A percentile compares a stretch with the other conserved stretches of the same genome.
phyloP scores from a whole-genome alignment of 2,329 filamentous ascomycete genomes.

The Trichoderma endophyticum region DNA sequence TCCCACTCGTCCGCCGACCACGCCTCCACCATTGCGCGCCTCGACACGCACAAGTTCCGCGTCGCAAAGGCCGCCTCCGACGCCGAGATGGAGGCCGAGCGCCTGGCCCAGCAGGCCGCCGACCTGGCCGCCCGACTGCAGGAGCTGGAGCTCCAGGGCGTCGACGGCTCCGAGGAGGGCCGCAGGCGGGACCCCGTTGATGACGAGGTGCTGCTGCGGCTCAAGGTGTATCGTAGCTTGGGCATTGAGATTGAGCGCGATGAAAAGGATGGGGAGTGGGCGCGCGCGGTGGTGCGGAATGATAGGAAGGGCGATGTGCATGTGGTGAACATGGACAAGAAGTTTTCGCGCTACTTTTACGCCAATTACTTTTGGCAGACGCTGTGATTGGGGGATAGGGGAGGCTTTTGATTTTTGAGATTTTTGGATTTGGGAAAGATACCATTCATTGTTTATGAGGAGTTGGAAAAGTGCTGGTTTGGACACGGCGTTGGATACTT shows the following conservation, averaged over 20 bases:
- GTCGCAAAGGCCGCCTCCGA: constrained; percentile 89
- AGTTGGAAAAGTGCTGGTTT: not conserved
- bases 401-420: not conserved
- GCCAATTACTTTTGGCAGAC: constrained; percentile 96
- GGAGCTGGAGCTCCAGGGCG: constrained; percentile 81
- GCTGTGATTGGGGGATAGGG: constrained; percentile 47
- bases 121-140: constrained; percentile 72
- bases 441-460: constrained; percentile 1
- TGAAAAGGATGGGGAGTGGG: constrained; percentile 72
- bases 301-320: constrained; percentile 86
- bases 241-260: constrained; percentile 85
- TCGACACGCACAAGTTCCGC: constrained; percentile 92
- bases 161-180: constrained; percentile 59
- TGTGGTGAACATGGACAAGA: constrained; percentile 89
- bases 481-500: constrained; percentile 2
- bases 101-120: constrained; percentile 74
- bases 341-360: constrained; percentile 88
- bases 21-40: constrained; percentile 76
- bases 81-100: constrained; percentile 90
- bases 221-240: constrained; percentile 87
- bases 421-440: constrained; percentile 4
- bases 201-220: constrained; percentile 66
- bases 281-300: constrained; percentile 81
- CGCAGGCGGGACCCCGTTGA: constrained; percentile 48
- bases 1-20: constrained; percentile 76